These are phyloP conservation scores for Fusarium pseudonygamai DNA, from an alignment of 2,329 filamentous ascomycete genomes.

Conservation along the genomic window DNA sequence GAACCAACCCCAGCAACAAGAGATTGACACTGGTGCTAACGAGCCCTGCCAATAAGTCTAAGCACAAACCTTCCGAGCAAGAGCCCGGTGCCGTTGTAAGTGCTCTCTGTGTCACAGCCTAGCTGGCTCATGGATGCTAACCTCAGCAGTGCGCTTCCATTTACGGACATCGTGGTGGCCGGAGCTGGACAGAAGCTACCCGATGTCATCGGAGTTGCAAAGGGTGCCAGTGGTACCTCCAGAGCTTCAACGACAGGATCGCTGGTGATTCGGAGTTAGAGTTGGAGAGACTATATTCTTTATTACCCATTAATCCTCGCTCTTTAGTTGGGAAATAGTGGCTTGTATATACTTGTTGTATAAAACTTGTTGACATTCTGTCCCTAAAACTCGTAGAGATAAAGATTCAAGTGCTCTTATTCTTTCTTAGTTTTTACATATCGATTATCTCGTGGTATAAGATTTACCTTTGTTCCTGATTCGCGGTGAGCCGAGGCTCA, in stretches of 20 bases:
- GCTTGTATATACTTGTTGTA: constrained; percentile 14
- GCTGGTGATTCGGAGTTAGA: background rate
- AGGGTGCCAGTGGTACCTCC: constrained; percentile 39
- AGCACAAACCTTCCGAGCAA: background rate
- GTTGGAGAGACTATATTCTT: constrained; percentile 11
- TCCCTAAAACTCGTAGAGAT: background rate
- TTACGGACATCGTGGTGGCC: constrained; percentile 38
- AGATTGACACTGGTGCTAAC: background rate
- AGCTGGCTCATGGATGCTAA: background rate
- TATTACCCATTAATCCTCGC: constrained; percentile 39
- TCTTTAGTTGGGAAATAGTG: background rate
- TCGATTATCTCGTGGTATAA: too few species aligned
- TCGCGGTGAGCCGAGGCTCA: too few species aligned
- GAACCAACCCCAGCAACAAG: constrained; percentile 9
- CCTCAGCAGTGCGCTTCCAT: constrained; percentile 29
- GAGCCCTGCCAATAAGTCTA: constrained; percentile 17
- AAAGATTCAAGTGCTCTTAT: too few species aligned
- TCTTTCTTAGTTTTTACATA: too few species aligned
- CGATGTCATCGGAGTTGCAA: constrained; percentile 40
- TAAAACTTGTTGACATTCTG: background rate
- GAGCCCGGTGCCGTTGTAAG: constrained; percentile 11
- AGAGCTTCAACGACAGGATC: constrained; percentile 22
- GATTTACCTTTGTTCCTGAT: too few species aligned
- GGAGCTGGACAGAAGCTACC: constrained; percentile 37
- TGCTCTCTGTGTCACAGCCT: background rate